Conservation (phyloP, 139 green algal species). For the Chlorella sp. region DNA sequence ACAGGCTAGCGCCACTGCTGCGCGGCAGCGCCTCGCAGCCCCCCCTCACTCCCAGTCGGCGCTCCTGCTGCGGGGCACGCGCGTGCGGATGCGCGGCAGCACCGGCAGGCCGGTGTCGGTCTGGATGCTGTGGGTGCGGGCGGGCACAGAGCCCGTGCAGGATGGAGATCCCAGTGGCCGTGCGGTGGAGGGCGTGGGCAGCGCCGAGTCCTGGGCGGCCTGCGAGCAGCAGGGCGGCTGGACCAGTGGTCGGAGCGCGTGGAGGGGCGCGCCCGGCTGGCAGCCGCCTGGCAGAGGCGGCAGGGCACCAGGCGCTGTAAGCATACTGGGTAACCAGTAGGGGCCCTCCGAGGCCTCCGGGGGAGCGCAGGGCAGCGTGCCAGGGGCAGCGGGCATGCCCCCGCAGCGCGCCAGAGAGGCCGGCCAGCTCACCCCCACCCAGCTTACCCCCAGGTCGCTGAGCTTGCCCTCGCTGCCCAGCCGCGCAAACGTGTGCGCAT, state of each 20-base stretch:
- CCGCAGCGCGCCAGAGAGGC: neutral
- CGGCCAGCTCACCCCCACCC: too few relatives aligned
- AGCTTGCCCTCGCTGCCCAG: neutral
- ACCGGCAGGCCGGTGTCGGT: too few relatives aligned
- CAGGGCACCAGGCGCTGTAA: neutral
- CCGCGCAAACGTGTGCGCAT: neutral
- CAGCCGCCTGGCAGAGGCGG: neutral
- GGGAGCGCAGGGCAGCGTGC: neutral
- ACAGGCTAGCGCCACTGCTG: neutral
- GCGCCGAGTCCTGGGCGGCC: too few relatives aligned
- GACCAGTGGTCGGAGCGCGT: too few relatives aligned
- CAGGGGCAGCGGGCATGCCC: neutral
- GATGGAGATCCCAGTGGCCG: too few relatives aligned
- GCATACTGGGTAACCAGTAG: neutral
- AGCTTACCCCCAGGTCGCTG: too few relatives aligned
- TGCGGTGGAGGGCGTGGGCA: too few relatives aligned
- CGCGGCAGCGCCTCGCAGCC: neutral
- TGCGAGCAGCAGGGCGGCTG: too few relatives aligned
- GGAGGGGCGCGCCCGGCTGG: neutral
- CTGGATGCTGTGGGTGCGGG: too few relatives aligned
- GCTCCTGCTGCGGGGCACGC: neutral
- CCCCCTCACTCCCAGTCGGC: neutral
- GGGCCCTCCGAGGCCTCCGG: neutral
- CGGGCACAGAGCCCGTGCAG: too few relatives aligned
- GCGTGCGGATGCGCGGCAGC: constrained; percentile 23